These are phyloP conservation scores for Candida jianshihensis DNA, from an alignment of 805 yeast species.

Conservation along the genomic window DNA sequence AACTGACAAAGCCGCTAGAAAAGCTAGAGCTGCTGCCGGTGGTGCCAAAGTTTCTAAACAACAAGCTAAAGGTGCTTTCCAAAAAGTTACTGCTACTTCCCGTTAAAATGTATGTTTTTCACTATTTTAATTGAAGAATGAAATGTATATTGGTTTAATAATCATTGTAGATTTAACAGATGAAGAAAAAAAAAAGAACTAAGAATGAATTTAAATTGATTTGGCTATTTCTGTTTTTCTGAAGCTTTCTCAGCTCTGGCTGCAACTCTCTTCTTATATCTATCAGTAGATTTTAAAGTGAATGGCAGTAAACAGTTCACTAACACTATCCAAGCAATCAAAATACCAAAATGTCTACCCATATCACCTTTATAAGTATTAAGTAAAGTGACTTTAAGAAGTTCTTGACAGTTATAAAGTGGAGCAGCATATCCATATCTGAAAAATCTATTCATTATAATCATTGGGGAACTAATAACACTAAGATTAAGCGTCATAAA, in stretches of 20 bases:
- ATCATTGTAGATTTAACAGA: no score
- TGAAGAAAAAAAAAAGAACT: no score
- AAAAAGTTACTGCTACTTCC: slow-evolving; percentile 93
- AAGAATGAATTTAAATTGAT: background rate
- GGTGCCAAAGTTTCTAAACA: slow-evolving; percentile 84
- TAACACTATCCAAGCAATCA: slow-evolving; percentile 53
- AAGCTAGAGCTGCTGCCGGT: slow-evolving; percentile 80
- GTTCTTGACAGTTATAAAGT: slow-evolving; percentile 55
- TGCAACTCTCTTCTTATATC: background rate
- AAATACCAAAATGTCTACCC: slow-evolving; percentile 54
- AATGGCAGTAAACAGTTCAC: slow-evolving; percentile 37
- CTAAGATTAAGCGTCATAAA: slow-evolving; percentile 62
- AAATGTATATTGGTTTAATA: slow-evolving; percentile 9
- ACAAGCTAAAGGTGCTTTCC: slow-evolving; percentile 97
- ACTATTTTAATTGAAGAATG: slow-evolving; percentile 2
- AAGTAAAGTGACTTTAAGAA: slow-evolving; percentile 51
- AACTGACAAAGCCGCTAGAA: slow-evolving; percentile 90
- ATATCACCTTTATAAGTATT: slow-evolving; percentile 47
- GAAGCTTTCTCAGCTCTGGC: background rate
- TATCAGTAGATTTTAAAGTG: slow-evolving; percentile 1
- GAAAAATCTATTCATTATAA: slow-evolving; percentile 45
- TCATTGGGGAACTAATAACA: slow-evolving; percentile 59
- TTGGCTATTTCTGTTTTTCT: background rate
- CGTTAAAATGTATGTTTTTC: slow-evolving; percentile 51
- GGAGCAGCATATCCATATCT: slow-evolving; percentile 65